A percentile compares a stretch with the other conserved stretches of the same genome.
These are phyloP conservation scores for Trypanosoma avium DNA, from an alignment of 208 protist genomes.

Conservation along the genomic window DNA sequence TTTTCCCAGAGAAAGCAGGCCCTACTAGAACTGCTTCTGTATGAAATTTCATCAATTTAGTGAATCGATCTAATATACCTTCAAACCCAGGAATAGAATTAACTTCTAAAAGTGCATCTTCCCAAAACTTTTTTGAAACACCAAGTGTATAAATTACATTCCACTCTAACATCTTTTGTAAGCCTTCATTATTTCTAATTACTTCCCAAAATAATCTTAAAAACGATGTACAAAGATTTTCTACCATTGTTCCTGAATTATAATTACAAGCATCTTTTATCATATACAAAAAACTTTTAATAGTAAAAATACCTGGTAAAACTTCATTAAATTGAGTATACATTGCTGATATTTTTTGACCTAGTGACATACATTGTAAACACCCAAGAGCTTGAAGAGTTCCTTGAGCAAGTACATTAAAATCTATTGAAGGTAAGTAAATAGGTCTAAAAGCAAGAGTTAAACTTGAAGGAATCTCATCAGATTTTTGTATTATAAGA, in stretches of 20 bases:
- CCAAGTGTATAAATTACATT: conserved; percentile 45
- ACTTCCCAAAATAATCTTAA: conserved; percentile 38
- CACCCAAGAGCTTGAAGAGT: conserved; percentile 52
- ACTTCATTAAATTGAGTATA: conserved; percentile 58
- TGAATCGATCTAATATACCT: conserved; percentile 40
- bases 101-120: conserved; percentile 13
- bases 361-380: conserved; percentile 27
- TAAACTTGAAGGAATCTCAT: conserved; percentile 31
- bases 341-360: conserved; percentile 47
- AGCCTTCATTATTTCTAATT: conserved; percentile 29
- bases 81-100: conserved; percentile 21
- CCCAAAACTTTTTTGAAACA: conserved; percentile 22
- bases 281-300: conserved; percentile 38
- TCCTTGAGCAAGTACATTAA: conserved; percentile 37
- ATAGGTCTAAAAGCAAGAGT: conserved; percentile 50
- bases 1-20: conserved; percentile 69
- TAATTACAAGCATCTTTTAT: conserved; percentile 29
- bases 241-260: conserved; percentile 7
- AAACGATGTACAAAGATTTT: conserved; percentile 47
- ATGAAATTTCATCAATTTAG: conserved; percentile 46
- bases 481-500: conserved; percentile 29
- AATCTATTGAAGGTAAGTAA: conserved; percentile 32
- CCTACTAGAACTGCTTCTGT: conserved; percentile 61
- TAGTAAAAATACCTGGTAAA: conserved; percentile 47
- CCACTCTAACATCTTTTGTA: conserved; percentile 43